Evolutionary conservation across 345 rosid genomes (phyloP).

Genomic region (Ricinus communis): DNA sequence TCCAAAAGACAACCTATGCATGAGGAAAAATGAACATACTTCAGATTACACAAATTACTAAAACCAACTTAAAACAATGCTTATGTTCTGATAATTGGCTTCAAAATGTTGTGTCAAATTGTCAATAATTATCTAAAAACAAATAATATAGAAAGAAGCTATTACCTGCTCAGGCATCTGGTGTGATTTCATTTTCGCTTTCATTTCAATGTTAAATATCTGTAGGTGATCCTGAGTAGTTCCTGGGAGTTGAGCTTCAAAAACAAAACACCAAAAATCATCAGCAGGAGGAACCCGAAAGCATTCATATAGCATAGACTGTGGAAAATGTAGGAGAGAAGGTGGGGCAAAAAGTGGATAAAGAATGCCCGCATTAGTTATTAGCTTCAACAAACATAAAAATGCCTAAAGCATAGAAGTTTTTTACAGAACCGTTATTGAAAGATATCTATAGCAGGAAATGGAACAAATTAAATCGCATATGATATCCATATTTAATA

Average conservation of each 20-base stretch:
- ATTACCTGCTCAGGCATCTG: slow-evolving; percentile 98
- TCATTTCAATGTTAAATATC: slow-evolving; percentile 96
- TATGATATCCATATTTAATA: too few relatives aligned
- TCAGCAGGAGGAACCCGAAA: slow-evolving; percentile 19
- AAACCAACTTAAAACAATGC: neutral
- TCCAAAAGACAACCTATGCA: slow-evolving; percentile 91
- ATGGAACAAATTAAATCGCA: too few relatives aligned
- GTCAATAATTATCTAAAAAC: neutral
- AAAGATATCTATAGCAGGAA: too few relatives aligned
- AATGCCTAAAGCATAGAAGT: too few relatives aligned
- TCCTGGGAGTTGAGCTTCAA: slow-evolving; percentile 92
- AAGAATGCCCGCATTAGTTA: too few relatives aligned
- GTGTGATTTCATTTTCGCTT: slow-evolving; percentile 86
- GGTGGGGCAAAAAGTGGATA: too few relatives aligned
- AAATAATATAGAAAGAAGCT: neutral
- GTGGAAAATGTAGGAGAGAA: too few relatives aligned
- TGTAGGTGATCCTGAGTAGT: slow-evolving; percentile 96
- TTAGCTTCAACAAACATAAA: too few relatives aligned
- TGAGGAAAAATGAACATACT: neutral
- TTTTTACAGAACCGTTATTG: too few relatives aligned
- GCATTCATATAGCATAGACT: too few relatives aligned
- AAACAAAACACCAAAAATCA: neutral
- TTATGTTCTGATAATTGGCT: neutral
- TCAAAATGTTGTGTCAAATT: neutral
- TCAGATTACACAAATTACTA: neutral